Conservation (phyloP, 768 basidiomycete genomes). For the Psilocybe sp. region DNA sequence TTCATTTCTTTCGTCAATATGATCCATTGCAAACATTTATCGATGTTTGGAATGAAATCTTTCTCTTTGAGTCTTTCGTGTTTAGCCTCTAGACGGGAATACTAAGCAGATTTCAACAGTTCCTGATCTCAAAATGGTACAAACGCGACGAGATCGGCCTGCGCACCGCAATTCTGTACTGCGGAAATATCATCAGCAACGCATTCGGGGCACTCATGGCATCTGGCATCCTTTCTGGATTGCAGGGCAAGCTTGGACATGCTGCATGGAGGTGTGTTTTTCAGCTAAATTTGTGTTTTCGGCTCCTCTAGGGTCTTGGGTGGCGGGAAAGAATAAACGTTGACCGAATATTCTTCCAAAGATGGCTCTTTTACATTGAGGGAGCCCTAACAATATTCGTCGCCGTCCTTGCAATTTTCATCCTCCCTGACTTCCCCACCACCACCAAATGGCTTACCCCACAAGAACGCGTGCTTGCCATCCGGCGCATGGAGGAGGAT, state of each 20-base stretch:
- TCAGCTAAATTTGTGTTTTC: not conserved
- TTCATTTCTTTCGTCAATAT: no score
- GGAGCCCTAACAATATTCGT: constrained; percentile 58
- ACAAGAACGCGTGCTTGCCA: constrained; percentile 58
- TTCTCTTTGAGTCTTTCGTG: not conserved
- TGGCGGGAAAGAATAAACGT: not conserved
- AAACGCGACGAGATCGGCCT: constrained; percentile 70
- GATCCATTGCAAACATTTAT: no score
- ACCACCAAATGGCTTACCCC: constrained; percentile 55
- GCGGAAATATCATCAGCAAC: constrained; percentile 79
- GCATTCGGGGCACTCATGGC: constrained; percentile 83
- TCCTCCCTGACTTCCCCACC: constrained; percentile 79
- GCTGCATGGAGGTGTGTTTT: constrained; percentile 68
- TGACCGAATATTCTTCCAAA: constrained; percentile 17
- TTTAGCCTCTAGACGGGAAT: no score
- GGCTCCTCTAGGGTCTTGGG: no score
- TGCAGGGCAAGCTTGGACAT: constrained; percentile 75
- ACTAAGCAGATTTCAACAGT: constrained; percentile 31
- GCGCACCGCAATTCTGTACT: constrained; percentile 67
- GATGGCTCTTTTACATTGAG: constrained; percentile 79
- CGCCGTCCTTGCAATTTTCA: constrained; percentile 52
- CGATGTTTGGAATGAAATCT: no score
- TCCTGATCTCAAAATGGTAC: constrained; percentile 76
- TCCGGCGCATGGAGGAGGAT: constrained; percentile 67
- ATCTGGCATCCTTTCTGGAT: constrained; percentile 68